Base-by-base conservation (phyloP, 2,329 filamentous ascomycete species). In the Tolypocladium inflatum region DNA sequence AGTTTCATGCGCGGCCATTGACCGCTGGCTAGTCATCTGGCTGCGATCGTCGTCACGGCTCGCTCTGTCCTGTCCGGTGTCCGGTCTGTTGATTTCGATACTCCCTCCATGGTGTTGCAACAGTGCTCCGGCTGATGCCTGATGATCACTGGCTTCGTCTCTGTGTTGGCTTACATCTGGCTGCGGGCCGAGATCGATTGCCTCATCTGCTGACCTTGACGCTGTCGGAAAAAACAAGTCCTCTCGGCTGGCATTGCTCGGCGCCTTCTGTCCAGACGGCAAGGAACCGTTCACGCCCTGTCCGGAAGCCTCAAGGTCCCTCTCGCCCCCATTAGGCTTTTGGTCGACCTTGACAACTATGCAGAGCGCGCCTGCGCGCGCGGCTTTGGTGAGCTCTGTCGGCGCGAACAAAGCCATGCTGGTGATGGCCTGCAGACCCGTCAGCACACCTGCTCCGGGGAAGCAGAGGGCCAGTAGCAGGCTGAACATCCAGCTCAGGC, bases 331-430 rank as follows among this genome's bases (percentile, higher is more conserved):
- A 11, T 13, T 35, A 4, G 11, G 17, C 7, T 43, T 4, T 17
- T 17, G 7, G n/a, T 52, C 26, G 15, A 33, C 39, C 11, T 57
- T 57, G 23, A 57, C 55, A 11, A 59, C 55, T 11, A 59, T 54
- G 23, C 58, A 59, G 2, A 59, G 55, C 4, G 58, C 58, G 13
- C 58, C 58, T 15, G 58, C 58, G 10, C 58, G 58, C 8, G 55
- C 55, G 8, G 58, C 58, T n/a, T 26, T 56, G 3, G 54, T 57
- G 35, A 59, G 42, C 50, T 59, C 55, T 17, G 58, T 59, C 15
- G 58, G 55, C 6, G 58, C 58, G 33, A 62, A 59, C 2, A 60
- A 15, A n/a, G 62, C 62, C 19, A 58, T 42, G 45, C 57, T 57
- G 11, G 57, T 39, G 21, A 63, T 59, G 23, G 60, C 58, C 13